Conservation (phyloP, 2,329 filamentous ascomycete genomes). For the Pseudonectria buxi region DNA sequence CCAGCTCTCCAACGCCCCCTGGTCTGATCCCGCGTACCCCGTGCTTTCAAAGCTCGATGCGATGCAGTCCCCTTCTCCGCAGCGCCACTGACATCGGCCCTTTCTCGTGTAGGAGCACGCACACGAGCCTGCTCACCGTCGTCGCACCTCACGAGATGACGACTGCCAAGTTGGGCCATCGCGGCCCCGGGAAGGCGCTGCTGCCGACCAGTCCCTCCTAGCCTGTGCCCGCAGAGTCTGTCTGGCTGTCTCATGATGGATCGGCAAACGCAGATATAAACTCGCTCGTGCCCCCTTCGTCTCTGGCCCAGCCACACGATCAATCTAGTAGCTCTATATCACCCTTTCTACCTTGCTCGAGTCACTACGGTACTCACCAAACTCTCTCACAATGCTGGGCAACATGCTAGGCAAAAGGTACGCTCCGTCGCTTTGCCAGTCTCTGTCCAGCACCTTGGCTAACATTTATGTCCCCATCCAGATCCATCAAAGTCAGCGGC, state of each 20-base stretch:
- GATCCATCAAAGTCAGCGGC: constrained; percentile 36
- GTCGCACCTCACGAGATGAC: constrained; percentile 12
- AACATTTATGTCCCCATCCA: constrained; percentile 9
- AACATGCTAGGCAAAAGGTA: constrained; percentile 21
- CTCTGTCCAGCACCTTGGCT: background rate
- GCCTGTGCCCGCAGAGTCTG: too few species aligned
- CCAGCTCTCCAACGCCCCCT: background rate
- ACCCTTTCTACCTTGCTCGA: too few species aligned
- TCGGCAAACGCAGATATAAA: too few species aligned
- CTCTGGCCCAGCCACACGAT: too few species aligned
- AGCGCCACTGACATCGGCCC: constrained; percentile 23
- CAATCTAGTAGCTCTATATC: too few species aligned
- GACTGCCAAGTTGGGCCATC: constrained; percentile 21
- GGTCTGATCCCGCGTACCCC: background rate
- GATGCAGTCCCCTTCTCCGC: constrained; percentile 3
- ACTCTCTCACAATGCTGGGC: constrained; percentile 18
- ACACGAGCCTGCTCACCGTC: constrained; percentile 9
- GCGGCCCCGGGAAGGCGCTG: constrained; percentile 2
- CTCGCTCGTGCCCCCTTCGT: too few species aligned
- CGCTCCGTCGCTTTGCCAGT: background rate
- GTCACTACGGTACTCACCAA: background rate
- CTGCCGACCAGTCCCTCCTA: too few species aligned
- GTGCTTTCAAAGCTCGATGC: background rate
- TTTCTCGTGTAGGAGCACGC: constrained; percentile 9
- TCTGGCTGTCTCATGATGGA: too few species aligned